Evolutionary conservation across 2,329 filamentous ascomycete species (phyloP).

Genomic region (Cercospora sojina): DNA sequence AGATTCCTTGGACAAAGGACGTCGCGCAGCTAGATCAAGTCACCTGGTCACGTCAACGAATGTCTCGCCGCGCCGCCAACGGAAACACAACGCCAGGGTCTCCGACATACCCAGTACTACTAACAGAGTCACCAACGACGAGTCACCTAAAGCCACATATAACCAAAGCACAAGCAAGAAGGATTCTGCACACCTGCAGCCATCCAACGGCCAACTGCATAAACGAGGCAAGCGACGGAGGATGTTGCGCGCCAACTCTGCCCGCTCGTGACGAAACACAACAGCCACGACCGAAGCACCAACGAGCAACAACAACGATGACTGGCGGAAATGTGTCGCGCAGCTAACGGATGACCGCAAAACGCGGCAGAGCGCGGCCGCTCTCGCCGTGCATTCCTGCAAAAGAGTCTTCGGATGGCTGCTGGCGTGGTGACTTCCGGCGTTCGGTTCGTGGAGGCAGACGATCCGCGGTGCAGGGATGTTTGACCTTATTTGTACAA

Average conservation of each 20-base stretch:
- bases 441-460: not conserved
- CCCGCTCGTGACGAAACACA: not conserved
- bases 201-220: not conserved
- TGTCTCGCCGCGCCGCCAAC: conserved; percentile 7
- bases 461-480: not conserved
- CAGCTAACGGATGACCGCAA: conserved; percentile 10
- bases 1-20: conserved; percentile 8
- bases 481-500: not conserved
- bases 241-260: not conserved
- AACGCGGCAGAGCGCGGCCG: conserved; percentile 10
- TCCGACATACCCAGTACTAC: not conserved
- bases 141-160: not conserved
- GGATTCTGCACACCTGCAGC: not conserved
- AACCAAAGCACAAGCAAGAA: not conserved
- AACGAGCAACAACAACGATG: not conserved
- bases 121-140: not conserved
- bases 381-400: not conserved
- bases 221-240: not conserved
- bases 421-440: not conserved
- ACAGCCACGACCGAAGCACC: not conserved
- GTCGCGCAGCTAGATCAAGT: conserved; percentile 16
- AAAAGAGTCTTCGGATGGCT: not conserved
- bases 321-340: conserved; percentile 3
- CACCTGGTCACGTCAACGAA: conserved; percentile 21
- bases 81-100: not conserved